A percentile compares a stretch with the other conserved stretches of the same genome.
These are phyloP conservation scores for Aspergillus versicolor DNA, from an alignment of 2,329 filamentous ascomycete genomes.

Conservation along the genomic window DNA sequence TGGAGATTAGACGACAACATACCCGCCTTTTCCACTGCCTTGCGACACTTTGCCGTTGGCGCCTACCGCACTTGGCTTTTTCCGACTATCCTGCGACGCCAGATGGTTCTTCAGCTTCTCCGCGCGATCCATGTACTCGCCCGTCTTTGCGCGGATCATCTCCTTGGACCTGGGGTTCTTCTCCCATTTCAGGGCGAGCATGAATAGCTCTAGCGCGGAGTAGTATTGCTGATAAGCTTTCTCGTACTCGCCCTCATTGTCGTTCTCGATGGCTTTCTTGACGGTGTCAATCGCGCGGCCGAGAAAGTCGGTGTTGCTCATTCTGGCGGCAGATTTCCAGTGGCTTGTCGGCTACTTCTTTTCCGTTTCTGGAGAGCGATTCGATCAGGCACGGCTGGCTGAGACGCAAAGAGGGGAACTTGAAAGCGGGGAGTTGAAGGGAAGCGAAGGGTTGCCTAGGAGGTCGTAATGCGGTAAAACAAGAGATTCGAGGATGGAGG, in stretches of 20 bases:
- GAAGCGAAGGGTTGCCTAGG: conserved; percentile 6
- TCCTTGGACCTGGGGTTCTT: conserved; percentile 97
- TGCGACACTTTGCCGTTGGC: conserved; percentile 52
- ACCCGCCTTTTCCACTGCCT: conserved; percentile 57
- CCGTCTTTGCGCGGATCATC: conserved; percentile 93
- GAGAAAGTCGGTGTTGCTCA: conserved; percentile 97
- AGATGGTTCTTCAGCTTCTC: conserved; percentile 96
- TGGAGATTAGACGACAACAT: conserved; percentile 22
- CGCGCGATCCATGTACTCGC: conserved; percentile 96
- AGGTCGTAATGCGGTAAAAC: background rate
- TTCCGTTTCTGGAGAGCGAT: background rate
- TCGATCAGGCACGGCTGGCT: background rate
- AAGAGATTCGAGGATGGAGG: background rate
- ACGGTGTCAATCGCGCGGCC: conserved; percentile 95
- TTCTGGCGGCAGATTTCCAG: conserved; percentile 36
- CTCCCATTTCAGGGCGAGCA: conserved; percentile 99
- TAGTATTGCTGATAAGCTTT: conserved; percentile 97
- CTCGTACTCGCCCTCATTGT: conserved; percentile 94
- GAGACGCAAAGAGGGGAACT: background rate
- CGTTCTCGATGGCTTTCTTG: conserved; percentile 94
- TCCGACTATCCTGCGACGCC: conserved; percentile 57
- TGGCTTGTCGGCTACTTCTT: background rate
- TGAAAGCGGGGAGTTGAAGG: conserved; percentile 8
- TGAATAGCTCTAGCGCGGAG: conserved; percentile 92
- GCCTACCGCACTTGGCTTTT: conserved; percentile 53